Base-by-base conservation (phyloP, 768 basidiomycete genomes). In the Psilocybe tampanensis region DNA sequence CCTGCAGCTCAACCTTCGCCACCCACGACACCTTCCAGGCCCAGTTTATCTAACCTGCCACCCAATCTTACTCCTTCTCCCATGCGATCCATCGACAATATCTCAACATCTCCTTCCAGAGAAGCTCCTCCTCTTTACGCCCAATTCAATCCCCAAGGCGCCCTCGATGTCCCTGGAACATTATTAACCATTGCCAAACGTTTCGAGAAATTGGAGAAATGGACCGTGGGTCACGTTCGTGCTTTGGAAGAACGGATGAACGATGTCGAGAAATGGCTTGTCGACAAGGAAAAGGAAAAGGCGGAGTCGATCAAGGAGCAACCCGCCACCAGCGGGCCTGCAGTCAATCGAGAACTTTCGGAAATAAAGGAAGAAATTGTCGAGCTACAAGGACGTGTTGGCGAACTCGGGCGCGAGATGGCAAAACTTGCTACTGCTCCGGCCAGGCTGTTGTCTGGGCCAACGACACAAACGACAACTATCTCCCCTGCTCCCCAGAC, bases 191-290 rank as follows among this genome's bases (percentile, higher is more conserved):
- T 94, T 42, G 89, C 90, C 12, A 84, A 82, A 55, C 85, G 92
- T 19, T 94, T 94, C 56, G 92, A 94, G 70, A 94, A 94, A 68
- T 80, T 94, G 12, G 92, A 94, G 67, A 89, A 89, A 60, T 94
- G 92, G 92, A 89, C 92, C 0, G 90, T 94, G 2, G 86, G 90
- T 6, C 92, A 94, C 63, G 91, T 93, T 2, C 86, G 92, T 52
- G 92, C 92, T 1, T 74, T 94, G n/a, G 92, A 94, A 62, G 92
- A 94, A 18, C 83, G 92, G 29, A 94, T 94, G 92, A 85, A 86
- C 58, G 92, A 94, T 55, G 92, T 94, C n/a, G 92, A 94, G 67
- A 80, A 86, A 44, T 94, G 90, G 90, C 76, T 94, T 8, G 92
- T 94, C 5, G 91, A 92, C 59, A 92, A 89, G 67, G 91, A 94